A percentile compares a stretch with the other conserved stretches of the same genome.
Evolutionary conservation across 805 yeast genomes (phyloP).

Genomic region (Suhomyces tanzawaensis): DNA sequence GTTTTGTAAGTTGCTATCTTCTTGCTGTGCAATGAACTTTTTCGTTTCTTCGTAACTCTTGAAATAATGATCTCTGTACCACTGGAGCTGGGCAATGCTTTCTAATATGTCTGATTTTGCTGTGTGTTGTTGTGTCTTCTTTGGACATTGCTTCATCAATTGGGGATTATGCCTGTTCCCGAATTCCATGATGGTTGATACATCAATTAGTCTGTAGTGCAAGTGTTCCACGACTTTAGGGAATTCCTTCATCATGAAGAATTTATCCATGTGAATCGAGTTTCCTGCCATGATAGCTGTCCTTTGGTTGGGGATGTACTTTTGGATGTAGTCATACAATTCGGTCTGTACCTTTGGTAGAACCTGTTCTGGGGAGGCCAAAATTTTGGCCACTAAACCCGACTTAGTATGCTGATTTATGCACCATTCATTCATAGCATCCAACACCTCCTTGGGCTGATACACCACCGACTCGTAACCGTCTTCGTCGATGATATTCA

Average conservation of each 20-base stretch:
- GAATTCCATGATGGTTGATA: conserved; percentile 80
- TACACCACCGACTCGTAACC: conserved; percentile 86
- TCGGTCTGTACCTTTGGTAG: conserved; percentile 62
- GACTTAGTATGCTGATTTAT: conserved; percentile 67
- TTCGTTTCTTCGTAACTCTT: conserved; percentile 20
- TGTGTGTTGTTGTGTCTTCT: conserved; percentile 72
- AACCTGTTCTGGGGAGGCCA: conserved; percentile 51
- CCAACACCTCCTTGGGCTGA: conserved; percentile 58
- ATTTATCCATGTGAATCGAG: conserved; percentile 85
- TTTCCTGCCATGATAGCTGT: conserved; percentile 86
- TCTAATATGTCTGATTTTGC: conserved; percentile 88
- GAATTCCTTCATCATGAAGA: conserved; percentile 79
- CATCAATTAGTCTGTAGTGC: conserved; percentile 83
- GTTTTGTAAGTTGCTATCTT: not conserved
- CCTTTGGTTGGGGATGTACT: conserved; percentile 49
- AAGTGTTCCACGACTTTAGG: conserved; percentile 64
- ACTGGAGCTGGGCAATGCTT: conserved; percentile 77
- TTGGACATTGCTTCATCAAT: conserved; percentile 55
- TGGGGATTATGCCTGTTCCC: conserved; percentile 73
- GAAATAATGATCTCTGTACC: conserved; percentile 71
- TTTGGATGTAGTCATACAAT: conserved; percentile 57
- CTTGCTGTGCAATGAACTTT: conserved; percentile 6
- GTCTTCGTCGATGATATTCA: conserved; percentile 61
- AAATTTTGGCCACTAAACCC: conserved; percentile 75
- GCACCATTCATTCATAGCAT: conserved; percentile 88